Evolutionary conservation across 2,329 filamentous ascomycete species (phyloP).

Genomic region (Paecilomyces dactylethromorphus): DNA sequence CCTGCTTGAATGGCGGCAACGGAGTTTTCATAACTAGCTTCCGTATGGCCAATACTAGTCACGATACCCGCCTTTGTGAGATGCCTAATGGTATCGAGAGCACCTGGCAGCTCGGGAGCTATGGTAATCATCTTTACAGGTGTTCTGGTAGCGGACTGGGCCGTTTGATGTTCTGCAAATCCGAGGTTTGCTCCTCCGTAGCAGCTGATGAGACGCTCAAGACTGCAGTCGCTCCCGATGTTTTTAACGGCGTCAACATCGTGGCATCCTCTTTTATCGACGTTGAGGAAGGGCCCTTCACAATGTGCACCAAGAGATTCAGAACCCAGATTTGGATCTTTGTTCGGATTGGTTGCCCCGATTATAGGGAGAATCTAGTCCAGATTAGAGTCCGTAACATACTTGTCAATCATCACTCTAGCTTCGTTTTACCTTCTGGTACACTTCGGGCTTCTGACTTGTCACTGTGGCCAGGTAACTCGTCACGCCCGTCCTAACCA

Average conservation of each 20-base stretch:
- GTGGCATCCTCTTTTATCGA: neutral
- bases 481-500: conserved; percentile 9
- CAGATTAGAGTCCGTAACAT: neutral
- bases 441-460: conserved; percentile 2
- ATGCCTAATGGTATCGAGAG: conserved; percentile 7
- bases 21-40: conserved; percentile 6
- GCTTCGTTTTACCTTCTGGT: conserved; percentile 1
- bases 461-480: conserved; percentile 12
- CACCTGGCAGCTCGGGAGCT: conserved; percentile 8
- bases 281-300: conserved; percentile 8
- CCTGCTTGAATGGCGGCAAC: conserved; percentile 4
- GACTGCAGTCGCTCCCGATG: neutral
- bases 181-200: conserved; percentile 1
- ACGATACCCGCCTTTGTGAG: conserved; percentile 5
- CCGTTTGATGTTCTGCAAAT: neutral
- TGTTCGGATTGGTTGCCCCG: conserved; percentile 3
- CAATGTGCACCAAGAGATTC: conserved; percentile 12
- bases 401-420: conserved; percentile 6
- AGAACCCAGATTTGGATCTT: conserved; percentile 5
- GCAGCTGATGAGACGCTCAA: neutral
- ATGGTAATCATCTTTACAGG: conserved; percentile 11
- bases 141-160: neutral
- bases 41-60: conserved; percentile 9
- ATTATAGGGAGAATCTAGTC: conserved; percentile 7
- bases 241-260: neutral